Evolutionary conservation across 495 filamentous ascomycete genomes (phyloP).

Genomic region (Tirmania nivea): DNA sequence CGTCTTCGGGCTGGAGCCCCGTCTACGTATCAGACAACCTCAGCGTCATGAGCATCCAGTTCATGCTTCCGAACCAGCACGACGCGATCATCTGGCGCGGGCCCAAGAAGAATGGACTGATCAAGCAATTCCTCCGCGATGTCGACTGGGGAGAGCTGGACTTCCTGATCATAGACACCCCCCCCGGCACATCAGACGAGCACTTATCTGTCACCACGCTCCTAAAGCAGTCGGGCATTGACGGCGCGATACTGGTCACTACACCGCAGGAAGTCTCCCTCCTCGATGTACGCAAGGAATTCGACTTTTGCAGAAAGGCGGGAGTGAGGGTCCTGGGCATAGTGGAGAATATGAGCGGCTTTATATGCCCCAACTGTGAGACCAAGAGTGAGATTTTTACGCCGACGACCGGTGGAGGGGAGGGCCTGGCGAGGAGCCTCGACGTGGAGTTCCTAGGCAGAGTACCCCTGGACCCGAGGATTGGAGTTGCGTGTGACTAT

Average conservation of each 20-base stretch:
- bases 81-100: slow-evolving; percentile 94
- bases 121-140: slow-evolving; percentile 93
- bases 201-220: slow-evolving; percentile 79
- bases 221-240: slow-evolving; percentile 68
- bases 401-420: slow-evolving; percentile 75
- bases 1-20: slow-evolving; percentile 60
- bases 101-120: slow-evolving; percentile 93
- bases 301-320: slow-evolving; percentile 91
- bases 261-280: slow-evolving; percentile 90
- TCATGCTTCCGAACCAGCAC: slow-evolving; percentile 83
- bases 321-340: slow-evolving; percentile 70
- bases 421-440: slow-evolving; percentile 59
- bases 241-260: slow-evolving; percentile 80
- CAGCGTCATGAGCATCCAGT: slow-evolving; percentile 87
- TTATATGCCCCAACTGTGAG: slow-evolving; percentile 72
- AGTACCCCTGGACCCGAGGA: slow-evolving; percentile 82
- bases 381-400: slow-evolving; percentile 46
- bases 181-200: slow-evolving; percentile 85
- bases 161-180: slow-evolving; percentile 80
- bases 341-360: slow-evolving; percentile 95
- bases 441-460: slow-evolving; percentile 67
- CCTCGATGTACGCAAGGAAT: slow-evolving; percentile 84
- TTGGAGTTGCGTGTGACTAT: slow-evolving; percentile 90
- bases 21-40: slow-evolving; percentile 88
- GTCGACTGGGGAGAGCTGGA: slow-evolving; percentile 95